Conservation (phyloP, 2,329 filamentous ascomycete genomes). For the Amauroascus niger region DNA sequence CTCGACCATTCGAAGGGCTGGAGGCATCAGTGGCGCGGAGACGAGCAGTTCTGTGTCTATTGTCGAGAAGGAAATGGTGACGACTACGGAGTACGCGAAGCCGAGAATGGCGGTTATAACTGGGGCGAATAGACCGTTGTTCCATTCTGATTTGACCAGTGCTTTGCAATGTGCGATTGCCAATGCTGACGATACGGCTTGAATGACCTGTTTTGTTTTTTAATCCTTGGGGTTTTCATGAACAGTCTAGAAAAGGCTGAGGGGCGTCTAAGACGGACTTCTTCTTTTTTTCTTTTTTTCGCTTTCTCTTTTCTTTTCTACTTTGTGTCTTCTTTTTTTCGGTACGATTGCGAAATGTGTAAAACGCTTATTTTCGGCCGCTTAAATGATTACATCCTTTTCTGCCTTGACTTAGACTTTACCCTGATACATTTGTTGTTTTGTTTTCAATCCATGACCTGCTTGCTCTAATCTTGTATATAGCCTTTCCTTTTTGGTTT, state of each 20-base stretch:
- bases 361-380: background rate
- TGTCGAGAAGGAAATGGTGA: conserved; percentile 39
- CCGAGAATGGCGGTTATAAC: conserved; percentile 57
- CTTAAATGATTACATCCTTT: background rate
- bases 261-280: conserved; percentile 1
- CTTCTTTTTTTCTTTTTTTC: background rate
- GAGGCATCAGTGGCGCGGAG: background rate
- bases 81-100: conserved; percentile 40
- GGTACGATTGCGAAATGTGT: background rate
- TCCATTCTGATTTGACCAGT: conserved; percentile 85
- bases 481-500: too few relatives aligned
- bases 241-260: background rate
- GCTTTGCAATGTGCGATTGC: conserved; percentile 79
- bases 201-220: background rate
- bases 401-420: background rate
- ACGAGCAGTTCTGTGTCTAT: conserved; percentile 1
- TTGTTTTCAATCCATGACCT: background rate
- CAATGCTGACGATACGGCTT: conserved; percentile 46
- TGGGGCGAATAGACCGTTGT: conserved; percentile 80
- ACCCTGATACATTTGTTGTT: background rate
- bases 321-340: background rate
- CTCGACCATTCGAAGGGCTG: background rate
- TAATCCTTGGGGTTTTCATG: background rate
- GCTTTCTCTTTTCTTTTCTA: background rate
- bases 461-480: background rate